phyloP scores from a whole-genome alignment of 495 filamentous ascomycete genomes.

The Daldinia vernicosa region DNA sequence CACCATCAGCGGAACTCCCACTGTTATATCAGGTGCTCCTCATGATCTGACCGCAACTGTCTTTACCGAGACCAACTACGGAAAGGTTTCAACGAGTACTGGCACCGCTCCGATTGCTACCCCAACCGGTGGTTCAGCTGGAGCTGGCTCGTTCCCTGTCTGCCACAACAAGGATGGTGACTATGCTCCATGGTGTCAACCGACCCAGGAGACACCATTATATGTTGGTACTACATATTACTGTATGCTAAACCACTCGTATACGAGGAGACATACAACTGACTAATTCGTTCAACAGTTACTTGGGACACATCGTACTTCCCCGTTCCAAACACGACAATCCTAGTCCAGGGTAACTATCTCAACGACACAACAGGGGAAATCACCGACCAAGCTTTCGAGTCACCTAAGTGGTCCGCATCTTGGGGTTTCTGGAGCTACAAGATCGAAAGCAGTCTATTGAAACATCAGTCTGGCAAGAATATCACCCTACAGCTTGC shows the following conservation, averaged over 20 bases:
- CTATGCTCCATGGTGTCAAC: constrained; percentile 53
- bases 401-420: constrained; percentile 44
- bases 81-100: constrained; percentile 45
- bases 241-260: constrained; percentile 40
- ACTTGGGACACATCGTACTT: constrained; percentile 58
- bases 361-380: constrained; percentile 45
- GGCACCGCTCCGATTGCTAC: constrained; percentile 43
- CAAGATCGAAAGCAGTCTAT: constrained; percentile 40
- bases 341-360: constrained; percentile 51
- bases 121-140: constrained; percentile 40
- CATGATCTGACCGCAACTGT: constrained; percentile 53
- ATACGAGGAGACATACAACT: background rate
- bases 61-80: constrained; percentile 48
- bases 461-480: constrained; percentile 43
- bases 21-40: constrained; percentile 51
- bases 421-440: constrained; percentile 56
- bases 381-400: constrained; percentile 48
- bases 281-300: constrained; percentile 43
- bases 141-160: constrained; percentile 46
- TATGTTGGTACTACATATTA: constrained; percentile 51
- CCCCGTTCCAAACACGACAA: constrained; percentile 46
- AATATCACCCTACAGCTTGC: constrained; percentile 56
- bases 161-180: constrained; percentile 53
- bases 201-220: constrained; percentile 44
- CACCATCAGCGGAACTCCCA: constrained; percentile 52